Conservation (phyloP, 768 basidiomycete genomes). For the Tulasnella sp. region DNA sequence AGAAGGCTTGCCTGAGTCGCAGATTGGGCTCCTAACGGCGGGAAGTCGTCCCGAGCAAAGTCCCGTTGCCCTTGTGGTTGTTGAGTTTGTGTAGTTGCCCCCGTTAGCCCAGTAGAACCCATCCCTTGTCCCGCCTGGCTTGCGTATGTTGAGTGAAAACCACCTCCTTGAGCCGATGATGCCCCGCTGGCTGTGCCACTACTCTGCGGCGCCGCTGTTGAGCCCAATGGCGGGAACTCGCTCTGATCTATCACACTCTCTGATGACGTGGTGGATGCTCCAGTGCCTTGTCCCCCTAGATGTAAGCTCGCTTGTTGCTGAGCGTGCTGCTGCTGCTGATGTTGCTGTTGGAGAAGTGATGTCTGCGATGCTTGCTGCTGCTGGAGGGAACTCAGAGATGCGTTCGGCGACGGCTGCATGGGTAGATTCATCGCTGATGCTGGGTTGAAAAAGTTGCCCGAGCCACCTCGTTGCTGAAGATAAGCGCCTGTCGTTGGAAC, state of each 20-base stretch:
- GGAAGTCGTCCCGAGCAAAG: slow-evolving; percentile 84
- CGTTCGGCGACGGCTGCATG: slow-evolving; percentile 24
- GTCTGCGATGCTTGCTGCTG: slow-evolving; percentile 40
- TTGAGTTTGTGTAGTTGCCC: slow-evolving; percentile 39
- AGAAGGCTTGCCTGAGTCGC: slow-evolving; percentile 34
- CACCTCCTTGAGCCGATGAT: slow-evolving; percentile 21
- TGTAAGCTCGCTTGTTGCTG: slow-evolving; percentile 28
- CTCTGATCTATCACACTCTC: slow-evolving; percentile 24
- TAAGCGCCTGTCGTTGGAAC: slow-evolving; percentile 56
- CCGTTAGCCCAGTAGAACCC: slow-evolving; percentile 38
- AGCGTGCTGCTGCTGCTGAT: slow-evolving; percentile 52
- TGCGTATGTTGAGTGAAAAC: slow-evolving; percentile 67
- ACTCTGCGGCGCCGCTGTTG: slow-evolving; percentile 2
- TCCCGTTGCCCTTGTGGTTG: slow-evolving; percentile 45
- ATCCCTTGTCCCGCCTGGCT: slow-evolving; percentile 68
- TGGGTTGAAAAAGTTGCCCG: slow-evolving; percentile 26
- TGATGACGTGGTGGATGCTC: slow-evolving; percentile 27
- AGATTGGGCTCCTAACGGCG: slow-evolving; percentile 68
- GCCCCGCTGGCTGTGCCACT: neutral
- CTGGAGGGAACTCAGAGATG: slow-evolving; percentile 35
- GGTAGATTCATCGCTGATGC: slow-evolving; percentile 25
- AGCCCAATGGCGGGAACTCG: slow-evolving; percentile 23
- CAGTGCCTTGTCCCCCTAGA: slow-evolving; percentile 26
- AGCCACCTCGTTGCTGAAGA: slow-evolving; percentile 38
- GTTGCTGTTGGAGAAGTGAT: slow-evolving; percentile 38